Percentiles rank a stretch among this genome's conserved stretches.
phyloP scores from a whole-genome alignment of 768 basidiomycete genomes.

The Lentinula sp. region DNA sequence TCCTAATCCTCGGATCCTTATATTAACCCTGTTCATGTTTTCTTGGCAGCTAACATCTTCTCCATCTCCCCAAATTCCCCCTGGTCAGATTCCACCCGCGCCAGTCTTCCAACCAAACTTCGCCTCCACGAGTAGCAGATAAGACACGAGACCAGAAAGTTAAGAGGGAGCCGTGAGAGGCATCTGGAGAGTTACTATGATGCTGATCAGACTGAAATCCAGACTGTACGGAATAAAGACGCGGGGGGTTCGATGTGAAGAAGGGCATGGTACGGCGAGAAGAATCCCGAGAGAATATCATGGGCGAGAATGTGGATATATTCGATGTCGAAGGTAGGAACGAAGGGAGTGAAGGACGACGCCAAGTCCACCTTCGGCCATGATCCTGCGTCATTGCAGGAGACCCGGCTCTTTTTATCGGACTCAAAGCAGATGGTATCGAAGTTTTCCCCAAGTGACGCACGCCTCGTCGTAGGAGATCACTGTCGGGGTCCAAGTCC shows the following conservation, averaged over 20 bases:
- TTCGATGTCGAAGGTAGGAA: not conserved
- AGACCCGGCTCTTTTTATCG: not conserved
- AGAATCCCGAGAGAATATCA: not conserved
- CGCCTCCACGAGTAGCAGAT: slow-evolving; percentile 41
- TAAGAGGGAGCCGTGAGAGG: not conserved
- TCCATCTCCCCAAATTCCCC: slow-evolving; percentile 26
- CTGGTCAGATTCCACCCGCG: slow-evolving; percentile 51
- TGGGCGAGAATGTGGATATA: not conserved
- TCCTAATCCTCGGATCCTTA: too few species aligned
- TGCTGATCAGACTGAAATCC: not conserved
- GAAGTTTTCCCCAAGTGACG: not conserved
- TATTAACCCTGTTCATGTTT: too few species aligned
- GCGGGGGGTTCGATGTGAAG: not conserved
- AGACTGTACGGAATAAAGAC: not conserved
- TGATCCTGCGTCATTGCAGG: not conserved
- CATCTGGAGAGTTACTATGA: not conserved
- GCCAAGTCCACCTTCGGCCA: not conserved
- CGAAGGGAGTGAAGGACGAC: not conserved
- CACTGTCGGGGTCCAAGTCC: slow-evolving; percentile 5
- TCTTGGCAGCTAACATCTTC: not conserved
- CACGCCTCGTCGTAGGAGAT: slow-evolving; percentile 10
- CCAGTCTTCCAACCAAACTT: slow-evolving; percentile 64
- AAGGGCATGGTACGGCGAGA: not conserved
- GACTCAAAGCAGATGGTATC: not conserved
- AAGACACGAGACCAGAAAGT: slow-evolving; percentile 43